Evolutionary conservation across 371 early-diverging fungal genomes (phyloP), one percentile per base, ranked within the genome.

Genomic region (Circinella umbellata): DNA sequence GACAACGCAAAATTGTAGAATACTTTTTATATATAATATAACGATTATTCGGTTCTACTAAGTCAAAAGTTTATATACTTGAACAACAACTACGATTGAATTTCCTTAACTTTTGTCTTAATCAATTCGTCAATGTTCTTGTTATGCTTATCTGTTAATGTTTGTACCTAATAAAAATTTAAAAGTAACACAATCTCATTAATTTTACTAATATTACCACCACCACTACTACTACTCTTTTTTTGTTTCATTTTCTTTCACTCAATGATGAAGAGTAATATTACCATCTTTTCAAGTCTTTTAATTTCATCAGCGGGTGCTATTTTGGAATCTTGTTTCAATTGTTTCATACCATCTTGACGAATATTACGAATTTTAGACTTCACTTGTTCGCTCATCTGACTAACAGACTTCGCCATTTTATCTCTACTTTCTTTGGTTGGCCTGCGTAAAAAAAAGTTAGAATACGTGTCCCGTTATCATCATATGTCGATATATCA

Each of bases 351-450:
- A 47, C 88, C 89, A 63, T 91, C 91, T 66, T 93, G 92, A 34
- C 94, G 88, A 63, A 90, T 72, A 63, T 81, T 80, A 63, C 93
- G 88, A 64, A 93, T 82, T 60, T 87, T 83, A n/a, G 81, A 82
- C 60, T 90, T 90, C 20, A 88, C 72, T 73, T 89, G 88, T 70
- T 96, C 96, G 27, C 92, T 92, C 61, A 84, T 80, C 60, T 83
- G 76, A 13, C 82, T 73, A 4, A 92, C 88, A n/a, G 84, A 47
- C 72, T 94, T 95, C 53, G 88, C 75, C 74, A 95, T 81, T 20
- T 89, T 84, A n/a, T 93, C 91, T 51, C 93, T 89, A 67, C 86
- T 88, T 77, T 94, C 94, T 67, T 92, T 90, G n/a, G 92, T 91
- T 6, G 93, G 81, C 61, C 90, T 94, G 66, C 3, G 34, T 38